These are phyloP conservation scores for Beauveria asiatica DNA, from an alignment of 2,329 filamentous ascomycete genomes.

Conservation along the genomic window DNA sequence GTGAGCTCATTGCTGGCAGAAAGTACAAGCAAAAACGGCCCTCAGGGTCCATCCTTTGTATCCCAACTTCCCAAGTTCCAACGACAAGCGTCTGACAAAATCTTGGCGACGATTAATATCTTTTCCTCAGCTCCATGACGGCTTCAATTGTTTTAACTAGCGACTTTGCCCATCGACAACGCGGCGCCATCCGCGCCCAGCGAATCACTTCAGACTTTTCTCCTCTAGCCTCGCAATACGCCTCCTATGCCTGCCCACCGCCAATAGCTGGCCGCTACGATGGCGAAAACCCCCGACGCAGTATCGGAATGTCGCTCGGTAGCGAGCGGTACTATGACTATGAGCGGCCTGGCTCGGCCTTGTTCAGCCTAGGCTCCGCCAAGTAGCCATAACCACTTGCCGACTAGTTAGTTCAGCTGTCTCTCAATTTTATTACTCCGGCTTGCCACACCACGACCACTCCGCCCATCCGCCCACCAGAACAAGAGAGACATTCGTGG, in stretches of 20 bases:
- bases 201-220: background rate
- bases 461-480: background rate
- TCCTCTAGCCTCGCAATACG: background rate
- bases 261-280: background rate
- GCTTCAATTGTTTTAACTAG: background rate
- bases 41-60: background rate
- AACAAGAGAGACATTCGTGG: background rate
- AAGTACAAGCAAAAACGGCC: background rate
- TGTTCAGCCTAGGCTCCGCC: background rate
- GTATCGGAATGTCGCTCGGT: slow-evolving; percentile 8
- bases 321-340: slow-evolving; percentile 2
- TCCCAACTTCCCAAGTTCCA: no score
- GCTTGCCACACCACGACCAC: background rate
- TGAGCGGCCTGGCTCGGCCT: slow-evolving; percentile 2
- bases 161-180: background rate
- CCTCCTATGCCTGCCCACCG: background rate
- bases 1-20: background rate
- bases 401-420: background rate
- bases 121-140: background rate
- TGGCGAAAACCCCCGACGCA: background rate
- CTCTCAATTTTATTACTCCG: background rate
- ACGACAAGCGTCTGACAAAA: background rate
- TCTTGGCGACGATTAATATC: background rate
- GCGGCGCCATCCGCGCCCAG: background rate
- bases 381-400: no score